Base-by-base conservation (phyloP, 352 stramenopile genomes). In the Pythium biforme region DNA sequence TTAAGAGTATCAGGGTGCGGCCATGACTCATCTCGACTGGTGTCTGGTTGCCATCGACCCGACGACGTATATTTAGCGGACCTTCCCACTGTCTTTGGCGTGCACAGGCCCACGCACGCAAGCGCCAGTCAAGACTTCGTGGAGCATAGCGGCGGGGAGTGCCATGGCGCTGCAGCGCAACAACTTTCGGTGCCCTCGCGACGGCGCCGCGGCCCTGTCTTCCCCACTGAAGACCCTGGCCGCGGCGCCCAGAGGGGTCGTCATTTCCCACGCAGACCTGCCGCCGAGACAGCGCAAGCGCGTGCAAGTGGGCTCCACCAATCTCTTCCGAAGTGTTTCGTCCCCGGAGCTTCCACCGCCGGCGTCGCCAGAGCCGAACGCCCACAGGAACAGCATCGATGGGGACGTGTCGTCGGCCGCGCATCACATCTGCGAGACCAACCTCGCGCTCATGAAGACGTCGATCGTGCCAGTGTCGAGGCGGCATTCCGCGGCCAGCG, bases 261-360 rank as follows among this genome's bases (percentile, higher is more conserved):
- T 77, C 25, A 64, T 79, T 25, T 85, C 76, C 33, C 71, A 81
- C 34, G 49, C 69, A 15, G 75, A 89, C 25, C 67, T 87, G 50
- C 80, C 78, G 46, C 69, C 69, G 22, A 77, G 76, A 17, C 74
- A 87, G 46, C 72, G 77, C 59, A 88, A 88, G 53, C 72, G 85
- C 9, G 46, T 92, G n/a, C 85, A 90, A 57, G 80, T 94, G n/a
- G 85, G 84, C 4, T 62, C 72, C 6, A 94, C 82, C 0, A 94
- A 94, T 54, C 58, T 90, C 26, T 56, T 59, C 1, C 81, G 78
- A 39, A 73, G 62, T 53, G 47, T 55, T 22, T 73, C 72, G 0
- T 55, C 67, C 9, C 46, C 59, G 2, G 55, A 65, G 20, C 25
- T 70, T 11, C 56, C 61, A 15, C 12, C 56, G 23, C 25, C 9